Evolutionary conservation across 164 flowering plant genomes (phyloP).

Genomic region (Nymphaea colorata): DNA sequence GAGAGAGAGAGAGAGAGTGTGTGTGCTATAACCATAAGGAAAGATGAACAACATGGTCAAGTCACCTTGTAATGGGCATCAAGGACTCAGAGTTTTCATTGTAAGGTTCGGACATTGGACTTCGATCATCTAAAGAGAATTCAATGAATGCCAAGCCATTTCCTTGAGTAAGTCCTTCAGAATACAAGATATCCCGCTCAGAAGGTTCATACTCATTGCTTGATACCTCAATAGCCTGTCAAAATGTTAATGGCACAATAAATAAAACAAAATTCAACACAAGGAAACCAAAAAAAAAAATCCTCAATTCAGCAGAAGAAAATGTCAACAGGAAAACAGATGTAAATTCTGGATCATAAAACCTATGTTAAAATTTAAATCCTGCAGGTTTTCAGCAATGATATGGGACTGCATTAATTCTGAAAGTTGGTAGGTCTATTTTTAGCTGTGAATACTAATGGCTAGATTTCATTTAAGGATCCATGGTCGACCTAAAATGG

Average conservation of each 20-base stretch:
- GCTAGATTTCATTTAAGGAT: too few relatives aligned
- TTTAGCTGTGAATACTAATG: too few relatives aligned
- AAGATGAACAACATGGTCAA: slow-evolving; percentile 18
- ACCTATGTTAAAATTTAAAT: too few relatives aligned
- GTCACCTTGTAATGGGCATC: neutral
- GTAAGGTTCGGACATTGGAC: slow-evolving; percentile 94
- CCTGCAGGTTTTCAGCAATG: too few relatives aligned
- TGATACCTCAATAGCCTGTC: slow-evolving; percentile 90
- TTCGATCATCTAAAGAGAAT: slow-evolving; percentile 78
- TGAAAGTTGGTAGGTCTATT: too few relatives aligned
- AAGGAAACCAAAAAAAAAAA: neutral
- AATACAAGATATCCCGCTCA: slow-evolving; percentile 79
- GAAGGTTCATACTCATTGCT: slow-evolving; percentile 97
- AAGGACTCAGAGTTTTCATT: slow-evolving; percentile 51
- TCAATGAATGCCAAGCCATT: slow-evolving; percentile 94
- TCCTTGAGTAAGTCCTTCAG: slow-evolving; percentile 96
- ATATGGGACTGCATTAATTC: too few relatives aligned
- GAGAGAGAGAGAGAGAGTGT: neutral
- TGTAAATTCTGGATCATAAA: too few relatives aligned
- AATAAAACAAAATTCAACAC: neutral
- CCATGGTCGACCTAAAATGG: too few relatives aligned
- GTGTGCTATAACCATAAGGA: slow-evolving; percentile 54
- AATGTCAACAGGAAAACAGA: neutral
- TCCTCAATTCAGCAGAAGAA: neutral
- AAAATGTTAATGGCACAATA: neutral